Base-by-base conservation (phyloP, 1,284 basidiomycete genomes). In the Ustilago bromivora region DNA sequence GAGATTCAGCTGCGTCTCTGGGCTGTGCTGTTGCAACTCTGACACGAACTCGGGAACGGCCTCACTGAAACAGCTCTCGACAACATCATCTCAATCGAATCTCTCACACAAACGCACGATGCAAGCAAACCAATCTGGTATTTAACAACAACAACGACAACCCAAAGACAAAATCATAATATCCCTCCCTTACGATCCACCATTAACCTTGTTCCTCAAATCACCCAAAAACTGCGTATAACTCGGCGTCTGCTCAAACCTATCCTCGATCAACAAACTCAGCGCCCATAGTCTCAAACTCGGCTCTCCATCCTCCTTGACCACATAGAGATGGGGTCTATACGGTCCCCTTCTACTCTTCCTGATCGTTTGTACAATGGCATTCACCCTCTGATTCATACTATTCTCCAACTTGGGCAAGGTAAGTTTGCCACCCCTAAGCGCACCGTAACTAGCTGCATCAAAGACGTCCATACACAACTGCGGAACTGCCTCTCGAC, bases 251-350 rank as follows among this genome's bases (percentile, higher is more conserved):
- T 94, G 92, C 87, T 99, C 97, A 83, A 94, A 92, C 68, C 97
- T 92, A 87, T 99, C 97, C 88, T 99, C 96, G 82, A 99, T 92
- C 81, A 99, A 90, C 86, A 92, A 90, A 84, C 94, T 95, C 77
- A 99, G 89, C 0, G 96, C 97, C 96, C 96, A 98, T 78, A 95
- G 90, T 69, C 96, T 89, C 84, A 99, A 88, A 32, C 78, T 80
- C 56, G 95, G 94, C 87, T 99, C 97, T 64, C 95, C 96, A 82
- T 99, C 97, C 86, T 97, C 95, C 88, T 99, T 99, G 82, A 98
- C 96, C 51, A 99, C 89, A 86, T 98, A 99, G n/a, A 99, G 88
- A 85, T 97, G 94, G 15, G 95, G 94, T 84, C 92, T 92, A 87
- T 98, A 99, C 4, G 93, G 92, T 10, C 96, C 96, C 47, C 95